Base-by-base conservation (phyloP, 345 rosid genomes). In the Orychophragmus violaceus region DNA sequence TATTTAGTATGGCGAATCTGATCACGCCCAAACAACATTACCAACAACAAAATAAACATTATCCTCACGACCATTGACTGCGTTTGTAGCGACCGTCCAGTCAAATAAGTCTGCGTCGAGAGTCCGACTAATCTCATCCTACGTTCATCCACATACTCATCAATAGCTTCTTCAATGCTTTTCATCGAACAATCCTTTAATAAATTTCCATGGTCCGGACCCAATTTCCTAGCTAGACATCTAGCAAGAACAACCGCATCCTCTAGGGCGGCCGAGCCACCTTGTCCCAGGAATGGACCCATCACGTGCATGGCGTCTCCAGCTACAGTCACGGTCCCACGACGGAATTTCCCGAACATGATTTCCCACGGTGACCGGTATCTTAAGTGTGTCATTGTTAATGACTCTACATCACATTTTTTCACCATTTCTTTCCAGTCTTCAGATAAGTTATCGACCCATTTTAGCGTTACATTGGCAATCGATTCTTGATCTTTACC, bases 281-380 rank as follows among this genome's bases (percentile, higher is more conserved):
- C 89, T 32, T 82, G 87, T 32, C 77, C 84, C 1, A 81, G 41
- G 66, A 79, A 81, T 1, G 84, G 91, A 28, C 78, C 77, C 91
- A 82, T 84, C 6, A 69, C 69, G 9, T 82, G 89, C 84, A 84
- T 69, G 1, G 83, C 82, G 19, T 82, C 82, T 0, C 92, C 82
- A 1, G 85, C 84, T 2, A 84, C 84, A 14, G 84, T 82, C 41
- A 77, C 79, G 0, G 77, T 72, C 62, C 87, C 87, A 23, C 57
- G 70, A 5, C 81, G 65, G 24, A 74, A 81, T n/a, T 49, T 76
- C 3, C 69, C 80, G 0, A 78, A 32, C 32, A 81, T 51, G 21
- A 83, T 56, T 10, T 80, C 84, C 70, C 73, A 77, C 0, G 80
- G 90, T 0, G 75, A 54, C 0, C 81, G 79, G 62, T 81, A 84